Evolutionary conservation across 306 rosid species (phyloP).

Genomic region (Cucumis cinereus): DNA sequence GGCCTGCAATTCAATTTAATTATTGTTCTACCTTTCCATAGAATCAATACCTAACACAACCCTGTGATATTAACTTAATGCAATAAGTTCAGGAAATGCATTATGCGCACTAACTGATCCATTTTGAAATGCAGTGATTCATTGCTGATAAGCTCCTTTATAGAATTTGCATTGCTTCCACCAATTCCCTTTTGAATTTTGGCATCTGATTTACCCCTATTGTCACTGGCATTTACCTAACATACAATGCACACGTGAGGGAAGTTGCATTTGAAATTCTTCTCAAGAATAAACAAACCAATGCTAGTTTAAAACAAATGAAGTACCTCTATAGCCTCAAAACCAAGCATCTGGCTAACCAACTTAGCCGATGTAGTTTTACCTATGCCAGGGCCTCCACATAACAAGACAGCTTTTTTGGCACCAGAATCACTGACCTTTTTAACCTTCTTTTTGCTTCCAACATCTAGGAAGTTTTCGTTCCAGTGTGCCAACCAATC

Average conservation of each 20-base stretch:
- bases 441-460: conserved; percentile 51
- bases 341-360: conserved; percentile 84
- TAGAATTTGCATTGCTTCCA: conserved; percentile 84
- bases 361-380: conserved; percentile 94
- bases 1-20: conserved; percentile 39
- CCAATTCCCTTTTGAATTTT: conserved; percentile 77
- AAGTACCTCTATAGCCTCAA: conserved; percentile 70
- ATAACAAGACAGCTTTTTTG: conserved; percentile 68
- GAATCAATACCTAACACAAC: background rate
- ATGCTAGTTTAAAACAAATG: conserved; percentile 1
- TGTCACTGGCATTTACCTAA: conserved; percentile 97
- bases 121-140: conserved; percentile 32
- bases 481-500: conserved; percentile 84
- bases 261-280: background rate
- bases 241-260: conserved; percentile 5
- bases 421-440: conserved; percentile 45
- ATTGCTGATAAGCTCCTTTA: conserved; percentile 77
- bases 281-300: background rate
- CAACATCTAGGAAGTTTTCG: conserved; percentile 58
- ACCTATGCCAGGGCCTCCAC: conserved; percentile 98
- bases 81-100: conserved; percentile 4
- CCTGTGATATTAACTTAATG: conserved; percentile 4
- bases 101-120: conserved; percentile 38
- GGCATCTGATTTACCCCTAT: conserved; percentile 88
- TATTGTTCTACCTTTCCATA: background rate